These are phyloP conservation scores for Oenanthe javanica DNA, from an alignment of 140 eudicot genomes.

Conservation along the genomic window DNA sequence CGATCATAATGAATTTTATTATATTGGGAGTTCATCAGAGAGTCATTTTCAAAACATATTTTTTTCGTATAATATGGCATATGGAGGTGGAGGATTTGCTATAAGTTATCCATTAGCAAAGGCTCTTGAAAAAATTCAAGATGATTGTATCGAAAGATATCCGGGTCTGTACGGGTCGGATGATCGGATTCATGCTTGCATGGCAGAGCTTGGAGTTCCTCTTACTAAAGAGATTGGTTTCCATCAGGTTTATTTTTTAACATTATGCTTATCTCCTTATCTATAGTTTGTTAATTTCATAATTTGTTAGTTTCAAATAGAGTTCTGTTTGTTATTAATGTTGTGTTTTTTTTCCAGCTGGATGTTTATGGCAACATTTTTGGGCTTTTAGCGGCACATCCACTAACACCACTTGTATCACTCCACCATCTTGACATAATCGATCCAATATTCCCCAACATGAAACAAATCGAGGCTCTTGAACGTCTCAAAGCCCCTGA, in stretches of 20 bases:
- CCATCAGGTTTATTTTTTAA: constrained; percentile 51
- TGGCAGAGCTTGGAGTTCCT: constrained; percentile 74
- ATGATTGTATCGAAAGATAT: constrained; percentile 46
- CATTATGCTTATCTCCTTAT: not conserved
- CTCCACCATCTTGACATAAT: constrained; percentile 68
- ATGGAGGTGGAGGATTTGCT: constrained; percentile 81
- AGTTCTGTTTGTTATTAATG: too few species aligned
- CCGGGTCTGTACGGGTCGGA: constrained; percentile 60
- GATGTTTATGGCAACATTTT: constrained; percentile 51
- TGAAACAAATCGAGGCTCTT: constrained; percentile 35
- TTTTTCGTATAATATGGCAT: constrained; percentile 62
- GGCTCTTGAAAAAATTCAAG: constrained; percentile 57
- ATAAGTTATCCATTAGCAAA: constrained; percentile 70
- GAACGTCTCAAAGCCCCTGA: constrained; percentile 37
- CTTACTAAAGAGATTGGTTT: constrained; percentile 63
- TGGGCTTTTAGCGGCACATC: constrained; percentile 71
- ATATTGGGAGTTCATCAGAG: constrained; percentile 61
- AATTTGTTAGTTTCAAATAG: not conserved
- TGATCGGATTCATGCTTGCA: constrained; percentile 74
- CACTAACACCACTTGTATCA: constrained; percentile 56
- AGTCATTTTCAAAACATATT: constrained; percentile 48
- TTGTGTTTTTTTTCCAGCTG: constrained; percentile 22
- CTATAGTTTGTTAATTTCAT: not conserved
- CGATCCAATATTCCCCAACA: constrained; percentile 54
- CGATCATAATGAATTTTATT: constrained; percentile 54